Evolutionary conservation across 495 filamentous ascomycete genomes (phyloP), one percentile per base, ranked within the genome.

Genomic region (Penicillium riverlandense): DNA sequence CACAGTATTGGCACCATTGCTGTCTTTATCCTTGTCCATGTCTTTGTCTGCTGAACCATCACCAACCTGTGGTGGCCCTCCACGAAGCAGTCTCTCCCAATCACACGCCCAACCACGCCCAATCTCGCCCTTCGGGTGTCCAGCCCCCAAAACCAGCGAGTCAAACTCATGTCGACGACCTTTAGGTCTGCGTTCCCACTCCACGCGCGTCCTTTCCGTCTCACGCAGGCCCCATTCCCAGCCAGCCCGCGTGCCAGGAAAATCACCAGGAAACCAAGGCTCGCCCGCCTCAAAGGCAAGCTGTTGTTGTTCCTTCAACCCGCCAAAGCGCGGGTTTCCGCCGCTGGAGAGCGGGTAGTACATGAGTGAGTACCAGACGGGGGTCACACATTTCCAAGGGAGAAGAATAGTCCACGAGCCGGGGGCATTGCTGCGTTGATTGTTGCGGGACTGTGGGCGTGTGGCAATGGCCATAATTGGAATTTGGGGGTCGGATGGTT

Each of bases 211-310:
- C 50, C 67, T 74, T 29, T 58, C 57, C 8, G 85, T 73, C 61
- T 90, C 78, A 33, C 75, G 69, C 22, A 79, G 52, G 59, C 88
- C 83, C 86, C 89, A 95, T 22, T 69, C 70, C 63, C 78, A 79
- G 1, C 92, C 92, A 1, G 90, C 89, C 13, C 72, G 71, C 0
- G 88, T 95, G 2, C 86, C 88, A 0, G 88, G 89, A 45, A 79
- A 90, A 61, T 97, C 92, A 16, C 78, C 87, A 0, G 92, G 92
- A 59, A 96, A 98, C 81, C 84, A 94, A 9, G 86, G 78, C 29
- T 70, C 67, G 1, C 78, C 80, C n/a, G 78, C 74, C 60, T 96
- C 89, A 56, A 95, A 96, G 8, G 80, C 69, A 30, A 95, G 69
- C 61, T 98, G 94, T 43, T 83, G 72, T 41, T 80, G 72, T 59